Conservation (phyloP, 495 filamentous ascomycete genomes). For the Xylaria flabelliformis region DNA sequence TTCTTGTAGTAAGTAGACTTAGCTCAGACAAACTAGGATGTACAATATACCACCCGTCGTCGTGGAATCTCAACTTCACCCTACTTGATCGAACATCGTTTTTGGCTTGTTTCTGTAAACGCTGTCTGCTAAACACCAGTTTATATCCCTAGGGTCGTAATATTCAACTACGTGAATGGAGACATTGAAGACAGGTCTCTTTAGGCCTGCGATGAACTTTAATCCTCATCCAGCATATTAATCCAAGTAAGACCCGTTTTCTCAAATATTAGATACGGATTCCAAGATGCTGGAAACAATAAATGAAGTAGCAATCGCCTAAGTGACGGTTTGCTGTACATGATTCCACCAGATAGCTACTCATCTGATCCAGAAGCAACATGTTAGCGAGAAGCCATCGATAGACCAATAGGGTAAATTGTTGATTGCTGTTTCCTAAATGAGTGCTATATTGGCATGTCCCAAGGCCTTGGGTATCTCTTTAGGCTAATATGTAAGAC, state of each 20-base stretch:
- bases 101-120: too few relatives aligned
- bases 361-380: neutral
- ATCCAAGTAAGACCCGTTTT: neutral
- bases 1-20: too few relatives aligned
- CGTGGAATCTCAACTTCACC: neutral
- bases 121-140: too few relatives aligned
- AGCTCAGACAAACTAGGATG: too few relatives aligned
- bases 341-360: neutral
- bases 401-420: conserved; percentile 15
- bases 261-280: neutral
- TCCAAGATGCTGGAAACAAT: neutral
- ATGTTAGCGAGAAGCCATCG: neutral
- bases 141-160: too few relatives aligned
- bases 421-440: neutral
- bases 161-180: too few relatives aligned
- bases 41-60: neutral
- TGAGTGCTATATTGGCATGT: neutral
- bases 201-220: too few relatives aligned
- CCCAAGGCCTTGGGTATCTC: conserved; percentile 15
- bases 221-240: neutral
- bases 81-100: too few relatives aligned
- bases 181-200: too few relatives aligned
- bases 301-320: neutral
- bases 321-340: neutral
- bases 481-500: conserved; percentile 17